Conservation (phyloP, 2,329 filamentous ascomycete species). For the Xylariaceae sp. region DNA sequence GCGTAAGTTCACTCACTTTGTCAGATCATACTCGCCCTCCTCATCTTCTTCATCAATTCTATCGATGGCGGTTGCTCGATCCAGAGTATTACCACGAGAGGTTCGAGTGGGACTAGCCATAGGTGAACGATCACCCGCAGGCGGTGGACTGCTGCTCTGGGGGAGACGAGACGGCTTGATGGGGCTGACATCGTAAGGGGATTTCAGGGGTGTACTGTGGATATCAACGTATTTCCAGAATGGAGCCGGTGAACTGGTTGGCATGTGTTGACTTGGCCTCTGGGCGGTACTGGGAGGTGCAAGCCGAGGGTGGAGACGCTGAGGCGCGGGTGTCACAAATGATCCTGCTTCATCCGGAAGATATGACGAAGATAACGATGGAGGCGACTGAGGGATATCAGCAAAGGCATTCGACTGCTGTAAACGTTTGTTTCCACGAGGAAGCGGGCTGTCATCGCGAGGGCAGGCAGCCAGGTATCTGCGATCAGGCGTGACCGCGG, state of each 20-base stretch:
- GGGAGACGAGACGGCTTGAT: slow-evolving; percentile 44
- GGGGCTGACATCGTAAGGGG: slow-evolving; percentile 54
- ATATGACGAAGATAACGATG: slow-evolving; percentile 57
- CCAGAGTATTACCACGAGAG: slow-evolving; percentile 26
- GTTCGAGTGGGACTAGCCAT: slow-evolving; percentile 47
- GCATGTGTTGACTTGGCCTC: slow-evolving; percentile 78
- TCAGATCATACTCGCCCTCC: slow-evolving; percentile 53
- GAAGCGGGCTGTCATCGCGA: slow-evolving; percentile 58
- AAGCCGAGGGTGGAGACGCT: slow-evolving; percentile 65
- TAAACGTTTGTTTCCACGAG: slow-evolving; percentile 48
- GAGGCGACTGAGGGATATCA: slow-evolving; percentile 51
- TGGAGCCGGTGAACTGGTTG: slow-evolving; percentile 76
- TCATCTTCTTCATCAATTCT: slow-evolving; percentile 34
- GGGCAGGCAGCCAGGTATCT: slow-evolving; percentile 40
- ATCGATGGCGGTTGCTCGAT: slow-evolving; percentile 21
- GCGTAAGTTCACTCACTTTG: slow-evolving; percentile 42
- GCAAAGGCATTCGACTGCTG: slow-evolving; percentile 41
- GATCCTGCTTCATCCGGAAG: slow-evolving; percentile 55
- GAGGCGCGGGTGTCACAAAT: slow-evolving; percentile 68
- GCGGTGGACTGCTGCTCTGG: slow-evolving; percentile 56
- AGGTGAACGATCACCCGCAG: slow-evolving; percentile 44
- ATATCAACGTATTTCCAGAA: slow-evolving; percentile 86
- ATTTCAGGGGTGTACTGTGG: slow-evolving; percentile 62
- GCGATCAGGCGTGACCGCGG: slow-evolving; percentile 56
- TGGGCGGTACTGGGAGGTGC: slow-evolving; percentile 77